These are phyloP conservation scores for Melaleuca alternifolia DNA, from an alignment of 345 rosid genomes.

Conservation along the genomic window DNA sequence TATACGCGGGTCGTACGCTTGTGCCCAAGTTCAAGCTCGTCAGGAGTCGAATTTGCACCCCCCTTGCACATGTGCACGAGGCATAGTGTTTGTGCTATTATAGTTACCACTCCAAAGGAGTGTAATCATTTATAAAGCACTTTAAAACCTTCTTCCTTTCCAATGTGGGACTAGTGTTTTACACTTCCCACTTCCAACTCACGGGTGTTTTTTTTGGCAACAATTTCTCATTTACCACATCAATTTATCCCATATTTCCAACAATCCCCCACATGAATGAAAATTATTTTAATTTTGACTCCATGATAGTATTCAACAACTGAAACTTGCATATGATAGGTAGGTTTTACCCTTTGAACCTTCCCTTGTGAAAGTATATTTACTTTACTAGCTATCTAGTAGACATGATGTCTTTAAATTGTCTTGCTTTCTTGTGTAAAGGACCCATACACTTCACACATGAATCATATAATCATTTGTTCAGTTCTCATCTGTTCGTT, in stretches of 20 bases:
- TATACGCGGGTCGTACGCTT: too few species aligned
- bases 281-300: background rate
- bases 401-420: background rate
- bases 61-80: too few species aligned
- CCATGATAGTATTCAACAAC: background rate
- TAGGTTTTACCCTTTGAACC: background rate
- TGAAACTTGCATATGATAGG: background rate
- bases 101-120: too few species aligned
- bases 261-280: background rate
- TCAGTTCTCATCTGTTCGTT: background rate
- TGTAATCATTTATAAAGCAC: too few species aligned
- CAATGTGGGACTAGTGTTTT: too few species aligned
- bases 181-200: too few species aligned
- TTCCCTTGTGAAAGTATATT: background rate
- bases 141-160: too few species aligned
- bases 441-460: too few species aligned
- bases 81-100: too few species aligned
- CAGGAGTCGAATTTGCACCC: too few species aligned
- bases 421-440: too few species aligned
- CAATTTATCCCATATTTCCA: background rate
- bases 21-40: too few species aligned
- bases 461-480: background rate
- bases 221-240: background rate
- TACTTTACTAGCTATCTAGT: background rate
- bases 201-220: background rate